A percentile compares a stretch with the other conserved stretches of the same genome.
phyloP scores from a whole-genome alignment of 257 asterid species.

The Solanum microdontum region DNA sequence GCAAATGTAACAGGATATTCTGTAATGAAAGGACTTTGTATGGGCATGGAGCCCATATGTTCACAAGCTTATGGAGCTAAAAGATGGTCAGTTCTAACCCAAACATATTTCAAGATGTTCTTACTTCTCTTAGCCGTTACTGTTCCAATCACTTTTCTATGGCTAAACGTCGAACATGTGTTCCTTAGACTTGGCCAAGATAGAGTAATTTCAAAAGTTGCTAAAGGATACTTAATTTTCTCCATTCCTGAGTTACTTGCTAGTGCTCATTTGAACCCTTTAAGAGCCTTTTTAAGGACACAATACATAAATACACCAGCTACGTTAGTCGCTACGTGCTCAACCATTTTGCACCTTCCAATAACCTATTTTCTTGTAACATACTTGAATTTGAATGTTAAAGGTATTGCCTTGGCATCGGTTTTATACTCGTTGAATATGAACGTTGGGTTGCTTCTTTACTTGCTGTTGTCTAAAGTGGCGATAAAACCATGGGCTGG shows the following conservation, averaged over 20 bases:
- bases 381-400: conserved; percentile 34
- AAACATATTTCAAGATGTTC: conserved; percentile 53
- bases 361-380: conserved; percentile 49
- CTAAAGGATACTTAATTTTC: conserved; percentile 40
- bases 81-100: conserved; percentile 42
- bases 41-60: conserved; percentile 85
- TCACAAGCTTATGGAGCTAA: conserved; percentile 78
- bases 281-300: conserved; percentile 50
- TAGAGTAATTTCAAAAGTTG: conserved; percentile 38
- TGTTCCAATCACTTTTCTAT: conserved; percentile 44
- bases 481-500: conserved; percentile 73
- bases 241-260: conserved; percentile 50
- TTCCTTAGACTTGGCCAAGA: conserved; percentile 56
- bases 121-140: conserved; percentile 51
- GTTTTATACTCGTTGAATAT: conserved; percentile 46
- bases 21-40: conserved; percentile 64
- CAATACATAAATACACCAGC: conserved; percentile 58
- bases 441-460: conserved; percentile 44
- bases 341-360: conserved; percentile 47
- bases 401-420: conserved; percentile 59
- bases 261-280: conserved; percentile 48
- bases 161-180: conserved; percentile 54
- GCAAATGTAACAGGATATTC: conserved; percentile 75
- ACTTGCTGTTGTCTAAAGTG: conserved; percentile 33
- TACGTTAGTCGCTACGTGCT: conserved; percentile 48